A percentile compares a stretch with the other conserved stretches of the same genome.
phyloP scores from a whole-genome alignment of 2,329 filamentous ascomycete genomes.

The Pseudogymnoascus sp. region DNA sequence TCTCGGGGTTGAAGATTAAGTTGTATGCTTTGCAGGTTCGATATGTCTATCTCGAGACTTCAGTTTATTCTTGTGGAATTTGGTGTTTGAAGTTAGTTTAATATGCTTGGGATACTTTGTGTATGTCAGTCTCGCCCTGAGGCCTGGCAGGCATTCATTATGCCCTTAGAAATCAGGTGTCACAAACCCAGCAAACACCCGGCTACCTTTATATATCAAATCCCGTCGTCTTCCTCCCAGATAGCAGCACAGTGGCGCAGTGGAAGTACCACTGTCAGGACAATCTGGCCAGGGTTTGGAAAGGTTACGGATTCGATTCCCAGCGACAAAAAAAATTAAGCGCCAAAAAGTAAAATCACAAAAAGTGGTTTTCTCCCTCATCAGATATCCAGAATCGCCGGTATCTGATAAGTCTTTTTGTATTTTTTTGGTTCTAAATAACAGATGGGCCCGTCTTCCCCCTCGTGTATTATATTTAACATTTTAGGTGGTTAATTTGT shows the following conservation, averaged over 20 bases:
- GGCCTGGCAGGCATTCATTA: not conserved
- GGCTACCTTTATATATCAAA: constrained; percentile 4
- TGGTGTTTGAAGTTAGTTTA: not conserved
- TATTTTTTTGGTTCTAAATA: not conserved
- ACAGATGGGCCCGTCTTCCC: not conserved
- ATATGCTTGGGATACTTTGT: not conserved
- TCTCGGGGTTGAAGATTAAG: not conserved
- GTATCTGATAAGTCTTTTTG: not conserved
- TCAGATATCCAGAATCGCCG: not conserved
- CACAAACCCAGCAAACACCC: not conserved
- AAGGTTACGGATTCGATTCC: not conserved
- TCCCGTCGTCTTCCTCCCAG: constrained; percentile 5
- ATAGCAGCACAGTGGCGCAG: constrained; percentile 4
- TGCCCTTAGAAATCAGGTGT: not conserved
- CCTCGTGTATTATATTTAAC: not conserved
- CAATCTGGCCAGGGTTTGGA: not conserved
- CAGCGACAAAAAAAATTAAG: not conserved
- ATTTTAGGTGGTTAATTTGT: not conserved
- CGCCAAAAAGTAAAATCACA: constrained; percentile 3
- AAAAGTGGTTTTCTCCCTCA: constrained; percentile 5
- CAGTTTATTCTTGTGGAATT: not conserved
- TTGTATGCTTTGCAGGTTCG: not conserved
- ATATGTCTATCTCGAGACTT: not conserved
- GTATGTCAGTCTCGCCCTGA: not conserved
- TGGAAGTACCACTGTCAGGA: constrained; percentile 1